phyloP scores from a whole-genome alignment of 2,329 filamentous ascomycete species.

The Penicillium polonicum region DNA sequence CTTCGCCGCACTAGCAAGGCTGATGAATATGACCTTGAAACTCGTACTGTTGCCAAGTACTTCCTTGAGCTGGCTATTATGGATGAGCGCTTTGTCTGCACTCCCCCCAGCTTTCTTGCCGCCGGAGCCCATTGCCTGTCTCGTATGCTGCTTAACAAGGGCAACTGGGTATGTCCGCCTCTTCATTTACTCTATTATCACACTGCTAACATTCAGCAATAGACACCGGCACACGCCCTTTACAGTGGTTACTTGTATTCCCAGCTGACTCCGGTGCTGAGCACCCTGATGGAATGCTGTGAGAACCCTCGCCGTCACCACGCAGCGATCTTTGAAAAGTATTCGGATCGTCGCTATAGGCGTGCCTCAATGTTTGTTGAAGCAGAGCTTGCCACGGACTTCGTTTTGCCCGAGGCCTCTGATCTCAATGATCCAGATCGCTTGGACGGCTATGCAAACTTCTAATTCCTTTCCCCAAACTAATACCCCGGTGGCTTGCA shows the following conservation, averaged over 20 bases:
- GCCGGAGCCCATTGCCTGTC: conserved; percentile 92
- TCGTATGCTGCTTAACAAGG: conserved; percentile 83
- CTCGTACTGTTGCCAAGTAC: conserved; percentile 92
- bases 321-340: conserved; percentile 85
- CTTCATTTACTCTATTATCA: not conserved
- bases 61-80: conserved; percentile 95
- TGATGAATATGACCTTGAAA: conserved; percentile 95
- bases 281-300: conserved; percentile 83
- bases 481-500: not conserved
- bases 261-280: conserved; percentile 76
- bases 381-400: conserved; percentile 65
- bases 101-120: conserved; percentile 83
- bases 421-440: conserved; percentile 17
- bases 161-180: conserved; percentile 74
- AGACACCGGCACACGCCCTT: conserved; percentile 81
- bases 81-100: conserved; percentile 95
- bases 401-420: conserved; percentile 47
- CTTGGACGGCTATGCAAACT: conserved; percentile 20
- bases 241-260: conserved; percentile 90
- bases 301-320: conserved; percentile 79
- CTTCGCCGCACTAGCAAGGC: conserved; percentile 95
- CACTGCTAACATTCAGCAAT: conserved; percentile 20
- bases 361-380: conserved; percentile 78
- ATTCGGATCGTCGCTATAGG: conserved; percentile 83
- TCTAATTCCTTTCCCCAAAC: conserved; percentile 6